phyloP scores from a whole-genome alignment of 1,139 yeast species.

The Nakaseomyces glabratus region DNA sequence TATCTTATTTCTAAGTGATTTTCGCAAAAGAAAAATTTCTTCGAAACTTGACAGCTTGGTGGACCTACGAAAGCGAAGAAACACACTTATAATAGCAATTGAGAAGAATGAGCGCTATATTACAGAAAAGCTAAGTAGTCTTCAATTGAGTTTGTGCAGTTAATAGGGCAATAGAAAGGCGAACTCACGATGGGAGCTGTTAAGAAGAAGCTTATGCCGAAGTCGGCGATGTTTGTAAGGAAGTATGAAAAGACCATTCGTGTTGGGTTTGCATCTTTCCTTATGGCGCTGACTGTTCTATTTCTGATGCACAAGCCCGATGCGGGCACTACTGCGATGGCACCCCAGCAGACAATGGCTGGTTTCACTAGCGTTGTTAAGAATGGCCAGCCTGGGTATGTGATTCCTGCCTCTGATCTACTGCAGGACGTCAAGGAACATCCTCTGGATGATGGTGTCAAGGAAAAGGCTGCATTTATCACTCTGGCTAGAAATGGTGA shows the following conservation, averaged over 20 bases:
- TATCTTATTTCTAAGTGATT: too few species aligned
- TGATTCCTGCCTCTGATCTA: constrained; percentile 25
- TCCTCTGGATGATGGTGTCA: constrained; percentile 29
- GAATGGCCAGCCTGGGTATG: constrained; percentile 10
- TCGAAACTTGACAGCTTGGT: too few species aligned
- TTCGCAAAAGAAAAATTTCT: too few species aligned
- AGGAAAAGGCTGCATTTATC: constrained; percentile 62
- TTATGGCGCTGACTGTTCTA: constrained; percentile 21
- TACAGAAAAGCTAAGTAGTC: too few species aligned
- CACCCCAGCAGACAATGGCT: background rate
- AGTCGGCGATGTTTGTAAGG: constrained; percentile 26
- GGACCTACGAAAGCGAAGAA: too few species aligned
- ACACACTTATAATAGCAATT: too few species aligned
- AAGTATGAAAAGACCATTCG: constrained; percentile 23
- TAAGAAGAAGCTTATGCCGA: constrained; percentile 27
- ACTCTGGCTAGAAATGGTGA: constrained; percentile 69
- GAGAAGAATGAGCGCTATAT: too few species aligned
- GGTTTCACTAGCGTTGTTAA: background rate
- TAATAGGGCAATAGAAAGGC: background rate
- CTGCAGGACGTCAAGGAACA: constrained; percentile 23
- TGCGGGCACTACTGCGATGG: background rate
- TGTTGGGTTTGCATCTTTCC: constrained; percentile 20
- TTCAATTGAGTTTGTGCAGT: too few species aligned
- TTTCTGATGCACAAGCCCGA: constrained; percentile 19
- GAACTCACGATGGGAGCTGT: background rate